phyloP scores from a whole-genome alignment of 1,284 basidiomycete species.

The Leucoagaricus sp. region DNA sequence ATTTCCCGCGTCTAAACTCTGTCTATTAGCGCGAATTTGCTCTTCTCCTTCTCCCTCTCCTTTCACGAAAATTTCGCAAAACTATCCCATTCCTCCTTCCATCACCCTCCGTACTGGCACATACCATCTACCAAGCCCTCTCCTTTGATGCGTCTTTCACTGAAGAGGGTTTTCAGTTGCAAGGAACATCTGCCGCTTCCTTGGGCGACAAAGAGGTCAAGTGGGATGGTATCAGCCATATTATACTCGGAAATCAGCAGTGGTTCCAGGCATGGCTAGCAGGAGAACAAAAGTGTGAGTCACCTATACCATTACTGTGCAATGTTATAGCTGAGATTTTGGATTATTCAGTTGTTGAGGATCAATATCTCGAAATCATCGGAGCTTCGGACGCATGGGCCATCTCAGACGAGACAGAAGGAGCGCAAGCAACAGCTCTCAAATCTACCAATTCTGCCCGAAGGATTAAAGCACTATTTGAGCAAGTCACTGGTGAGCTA shows the following conservation, averaged over 20 bases:
- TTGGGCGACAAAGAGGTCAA: slow-evolving; percentile 31
- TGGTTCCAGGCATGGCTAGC: slow-evolving; percentile 93
- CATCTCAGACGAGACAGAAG: slow-evolving; percentile 67
- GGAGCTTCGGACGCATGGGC: slow-evolving; percentile 84
- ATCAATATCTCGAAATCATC: slow-evolving; percentile 83
- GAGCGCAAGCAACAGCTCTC: slow-evolving; percentile 44
- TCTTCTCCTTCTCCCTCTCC: slow-evolving; percentile 67
- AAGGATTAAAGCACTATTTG: slow-evolving; percentile 79
- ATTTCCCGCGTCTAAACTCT: slow-evolving; percentile 2
- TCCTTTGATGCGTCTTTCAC: slow-evolving; percentile 83
- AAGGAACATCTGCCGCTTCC: slow-evolving; percentile 45
- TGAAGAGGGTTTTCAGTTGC: slow-evolving; percentile 74
- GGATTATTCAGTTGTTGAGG: slow-evolving; percentile 77
- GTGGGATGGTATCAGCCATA: slow-evolving; percentile 80
- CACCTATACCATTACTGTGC: slow-evolving; percentile 21
- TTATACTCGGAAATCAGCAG: slow-evolving; percentile 79
- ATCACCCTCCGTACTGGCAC: slow-evolving; percentile 86
- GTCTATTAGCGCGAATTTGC: slow-evolving; percentile 75
- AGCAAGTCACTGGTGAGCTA: slow-evolving; percentile 79
- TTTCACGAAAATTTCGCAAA: slow-evolving; percentile 71
- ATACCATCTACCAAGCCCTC: slow-evolving; percentile 92
- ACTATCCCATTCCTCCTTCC: slow-evolving; percentile 76
- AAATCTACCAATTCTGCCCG: slow-evolving; percentile 80
- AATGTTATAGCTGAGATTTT: too few relatives aligned
- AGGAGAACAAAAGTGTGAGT: slow-evolving; percentile 84